phyloP scores from a whole-genome alignment of 2,329 filamentous ascomycete genomes.

The Fusarium drepaniforme region DNA sequence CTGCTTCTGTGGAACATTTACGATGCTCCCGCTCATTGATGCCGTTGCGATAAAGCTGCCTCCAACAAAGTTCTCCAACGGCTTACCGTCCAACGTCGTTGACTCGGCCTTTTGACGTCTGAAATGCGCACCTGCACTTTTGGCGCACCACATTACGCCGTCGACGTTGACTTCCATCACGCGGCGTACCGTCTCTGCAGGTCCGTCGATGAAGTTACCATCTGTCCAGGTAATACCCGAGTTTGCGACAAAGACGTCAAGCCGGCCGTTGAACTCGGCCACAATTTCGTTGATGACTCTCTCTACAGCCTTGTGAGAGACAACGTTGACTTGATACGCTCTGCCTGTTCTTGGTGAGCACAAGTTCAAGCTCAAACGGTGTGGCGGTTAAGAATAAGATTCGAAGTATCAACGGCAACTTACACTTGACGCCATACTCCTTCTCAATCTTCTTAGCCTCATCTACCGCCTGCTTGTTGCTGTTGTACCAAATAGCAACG shows the following conservation, averaged over 20 bases:
- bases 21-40: slow-evolving; percentile 82
- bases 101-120: slow-evolving; percentile 76
- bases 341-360: slow-evolving; percentile 59
- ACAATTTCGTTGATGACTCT: slow-evolving; percentile 65
- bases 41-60: slow-evolving; percentile 85
- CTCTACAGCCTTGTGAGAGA: slow-evolving; percentile 63
- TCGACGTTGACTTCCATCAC: slow-evolving; percentile 81
- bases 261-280: slow-evolving; percentile 77
- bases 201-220: slow-evolving; percentile 74
- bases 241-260: slow-evolving; percentile 86
- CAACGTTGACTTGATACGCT: slow-evolving; percentile 73
- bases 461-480: slow-evolving; percentile 72
- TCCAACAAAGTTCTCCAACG: slow-evolving; percentile 68
- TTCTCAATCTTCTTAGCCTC: slow-evolving; percentile 73
- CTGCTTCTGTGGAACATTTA: slow-evolving; percentile 82
- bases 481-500: slow-evolving; percentile 80
- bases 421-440: slow-evolving; percentile 76
- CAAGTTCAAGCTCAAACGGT: neutral
- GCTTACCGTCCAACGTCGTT: slow-evolving; percentile 71
- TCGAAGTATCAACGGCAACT: slow-evolving; percentile 42
- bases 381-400: neutral
- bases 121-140: slow-evolving; percentile 77
- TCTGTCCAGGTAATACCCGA: slow-evolving; percentile 81
- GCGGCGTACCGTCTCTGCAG: slow-evolving; percentile 72
- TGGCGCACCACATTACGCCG: slow-evolving; percentile 82